Evolutionary conservation across 106 monocot genomes (phyloP), one percentile per base, ranked within the genome.

Genomic region (Dendrobium catenatum): DNA sequence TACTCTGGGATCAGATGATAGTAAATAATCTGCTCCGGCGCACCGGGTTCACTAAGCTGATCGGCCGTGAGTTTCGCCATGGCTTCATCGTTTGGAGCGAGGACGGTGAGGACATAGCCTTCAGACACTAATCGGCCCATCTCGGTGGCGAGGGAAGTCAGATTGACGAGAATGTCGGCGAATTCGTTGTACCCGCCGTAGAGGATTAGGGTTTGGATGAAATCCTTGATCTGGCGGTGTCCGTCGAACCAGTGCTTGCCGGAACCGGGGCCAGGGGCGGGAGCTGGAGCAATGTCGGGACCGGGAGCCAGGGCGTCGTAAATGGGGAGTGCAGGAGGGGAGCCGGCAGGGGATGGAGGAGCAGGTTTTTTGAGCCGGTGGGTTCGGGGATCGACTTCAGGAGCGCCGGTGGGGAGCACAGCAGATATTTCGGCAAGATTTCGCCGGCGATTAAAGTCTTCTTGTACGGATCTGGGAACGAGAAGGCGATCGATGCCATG

Each of bases 121-220:
- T 95, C 98, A 0, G 98, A 99, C 6, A 99, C 95, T 3, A 99
- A 77, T 5, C 95, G 84, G 5, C 98, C 98, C 98, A 99, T 99
- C 86, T 99, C 98, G 17, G 95, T 95, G 22, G 98, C 98, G 37
- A 99, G 80, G 16, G 92, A 92, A 5, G 98, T 99, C 44, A 99
- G 84, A 24, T 99, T 99, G 19, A 99, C 98, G 20, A 99, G 84
- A 56, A 99, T 99, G 86, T 99, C 98, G n/a, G 98, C 95, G 42
- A 99, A 77, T 83, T 99, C 98, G 83, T 99, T 99, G 95, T 99
- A 99, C 4, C 98, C 98, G 0, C 98, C 98, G 87, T 99, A 99
- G 31, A 93, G 91, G 27, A 99, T 80, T 4, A 99, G 88, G n/a
- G 98, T 99, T 75, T 99, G 98, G 82, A 99, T 99, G 91, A 99